Base-by-base conservation (phyloP, 1,139 yeast species). In the Torulaspora globosa region DNA sequence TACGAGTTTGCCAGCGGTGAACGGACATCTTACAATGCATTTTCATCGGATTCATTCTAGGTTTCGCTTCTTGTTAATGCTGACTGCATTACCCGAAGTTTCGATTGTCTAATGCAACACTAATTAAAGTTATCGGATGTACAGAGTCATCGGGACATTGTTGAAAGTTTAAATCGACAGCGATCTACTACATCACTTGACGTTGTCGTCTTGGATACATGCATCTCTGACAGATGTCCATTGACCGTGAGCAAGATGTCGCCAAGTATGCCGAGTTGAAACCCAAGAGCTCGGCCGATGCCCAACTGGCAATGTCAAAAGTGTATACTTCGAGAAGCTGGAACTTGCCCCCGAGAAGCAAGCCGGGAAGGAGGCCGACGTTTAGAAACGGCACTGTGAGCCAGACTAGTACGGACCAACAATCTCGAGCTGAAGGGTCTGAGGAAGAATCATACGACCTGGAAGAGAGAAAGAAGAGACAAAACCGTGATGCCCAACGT, bases 401-500 rank as follows among this genome's bases (percentile, higher is more conserved):
- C 33, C 19, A 23, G 28, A 24, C 4, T 7, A n/a, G 12, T 26
- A 12, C 5, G 12, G 12, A 26, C 12, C 6, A 5, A 11, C 12
- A 26, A 2, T 24, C n/a, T 11, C 21, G 21, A 10, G 32, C 29
- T 16, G 29, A 14, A 14, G 40, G 36, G 16, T 44, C 34, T 16
- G 30, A 39, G 11, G 24, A 28, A 29, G 46, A 26, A 16, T n/a
- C 30, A 8, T 75, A 72, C 42, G 79, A 84, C 0, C 85, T 86
- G 1, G 84, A 84, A 1, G 76, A 82, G 36, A 85, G 86, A 61
- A 71, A 96, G 48, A 88, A 89, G 67, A 95, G 96, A 0, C 97
- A 90, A 68, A 90, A 90, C 63, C 73, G 97, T 49, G 96, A 95
- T 21, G 97, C 97, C 2, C 97, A 89, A 69, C 68, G 97, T 46